These are phyloP conservation scores for Oxytropis ochrocephala DNA, from an alignment of 306 rosid species.

Conservation along the genomic window DNA sequence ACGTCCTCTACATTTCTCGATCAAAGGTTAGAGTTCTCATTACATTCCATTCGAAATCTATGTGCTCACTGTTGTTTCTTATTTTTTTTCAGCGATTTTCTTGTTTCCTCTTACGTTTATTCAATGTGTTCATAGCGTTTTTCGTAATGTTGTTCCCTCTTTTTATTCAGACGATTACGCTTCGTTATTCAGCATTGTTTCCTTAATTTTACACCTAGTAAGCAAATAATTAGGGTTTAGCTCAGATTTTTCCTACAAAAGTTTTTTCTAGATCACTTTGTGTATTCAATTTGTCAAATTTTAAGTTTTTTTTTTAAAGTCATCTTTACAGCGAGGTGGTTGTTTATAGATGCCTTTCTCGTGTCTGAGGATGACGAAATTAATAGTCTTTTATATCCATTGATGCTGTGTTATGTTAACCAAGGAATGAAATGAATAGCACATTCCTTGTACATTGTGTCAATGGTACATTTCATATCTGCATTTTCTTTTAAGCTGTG, in stretches of 20 bases:
- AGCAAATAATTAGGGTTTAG: not conserved
- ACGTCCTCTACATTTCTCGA: too few relatives aligned
- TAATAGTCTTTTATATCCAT: constrained; percentile 9
- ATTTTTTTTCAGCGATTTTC: not conserved
- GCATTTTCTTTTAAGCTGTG: not conserved
- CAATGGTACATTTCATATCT: not conserved
- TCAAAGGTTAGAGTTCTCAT: not conserved
- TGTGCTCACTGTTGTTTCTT: not conserved
- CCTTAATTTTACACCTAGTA: not conserved
- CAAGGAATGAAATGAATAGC: not conserved
- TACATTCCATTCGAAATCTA: not conserved
- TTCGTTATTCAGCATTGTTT: not conserved
- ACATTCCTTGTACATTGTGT: too few relatives aligned
- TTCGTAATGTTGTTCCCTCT: not conserved
- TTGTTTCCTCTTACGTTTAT: not conserved
- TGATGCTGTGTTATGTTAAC: not conserved
- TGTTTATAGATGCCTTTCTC: constrained; percentile 21
- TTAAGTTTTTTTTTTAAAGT: too few relatives aligned
- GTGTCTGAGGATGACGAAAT: constrained; percentile 45
- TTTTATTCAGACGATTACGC: not conserved
- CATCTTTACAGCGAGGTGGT: constrained; percentile 43
- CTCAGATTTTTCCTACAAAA: not conserved
- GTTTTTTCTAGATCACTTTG: not conserved
- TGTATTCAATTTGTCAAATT: not conserved
- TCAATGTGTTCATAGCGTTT: not conserved